Conservation (phyloP, 495 filamentous ascomycete genomes). For the Hyaloscypha hepaticicola region DNA sequence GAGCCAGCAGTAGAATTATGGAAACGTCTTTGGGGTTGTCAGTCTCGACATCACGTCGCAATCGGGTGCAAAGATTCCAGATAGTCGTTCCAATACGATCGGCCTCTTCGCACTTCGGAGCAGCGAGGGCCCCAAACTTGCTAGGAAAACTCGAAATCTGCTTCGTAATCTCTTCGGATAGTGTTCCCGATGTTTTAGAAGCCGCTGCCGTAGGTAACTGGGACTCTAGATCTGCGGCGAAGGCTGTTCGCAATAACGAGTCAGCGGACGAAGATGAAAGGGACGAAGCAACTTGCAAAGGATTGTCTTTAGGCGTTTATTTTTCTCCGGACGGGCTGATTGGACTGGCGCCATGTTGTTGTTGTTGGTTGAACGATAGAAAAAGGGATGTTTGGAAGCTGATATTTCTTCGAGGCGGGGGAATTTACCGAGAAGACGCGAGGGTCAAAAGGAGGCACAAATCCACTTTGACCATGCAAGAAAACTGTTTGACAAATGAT, state of each 20-base stretch:
- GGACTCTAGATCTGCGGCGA: conserved; percentile 26
- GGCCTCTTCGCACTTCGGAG: conserved; percentile 41
- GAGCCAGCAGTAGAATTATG: conserved; percentile 31
- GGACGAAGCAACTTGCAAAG: conserved; percentile 24
- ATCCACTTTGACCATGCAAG: not conserved
- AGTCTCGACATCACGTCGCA: conserved; percentile 36
- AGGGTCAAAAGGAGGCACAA: not conserved
- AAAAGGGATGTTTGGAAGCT: not conserved
- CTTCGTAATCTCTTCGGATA: conserved; percentile 41
- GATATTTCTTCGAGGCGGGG: not conserved
- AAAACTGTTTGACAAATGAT: not conserved
- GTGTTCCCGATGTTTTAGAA: conserved; percentile 25
- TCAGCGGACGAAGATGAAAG: not conserved
- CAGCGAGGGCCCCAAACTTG: conserved; percentile 26
- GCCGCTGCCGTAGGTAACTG: conserved; percentile 24
- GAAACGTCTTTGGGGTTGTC: conserved; percentile 21
- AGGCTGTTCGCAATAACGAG: conserved; percentile 22
- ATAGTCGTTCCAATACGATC: conserved; percentile 54
- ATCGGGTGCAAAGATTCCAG: conserved; percentile 67
- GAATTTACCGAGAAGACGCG: not conserved
- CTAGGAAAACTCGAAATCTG: conserved; percentile 35
- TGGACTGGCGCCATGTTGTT: conserved; percentile 24
- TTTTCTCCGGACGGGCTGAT: conserved; percentile 24
- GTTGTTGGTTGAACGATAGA: not conserved
- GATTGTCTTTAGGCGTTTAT: conserved; percentile 28